A percentile compares a stretch with the other conserved stretches of the same genome.
Conservation (phyloP, 2,329 filamentous ascomycete genomes). For the Rutstroemia sp. region DNA sequence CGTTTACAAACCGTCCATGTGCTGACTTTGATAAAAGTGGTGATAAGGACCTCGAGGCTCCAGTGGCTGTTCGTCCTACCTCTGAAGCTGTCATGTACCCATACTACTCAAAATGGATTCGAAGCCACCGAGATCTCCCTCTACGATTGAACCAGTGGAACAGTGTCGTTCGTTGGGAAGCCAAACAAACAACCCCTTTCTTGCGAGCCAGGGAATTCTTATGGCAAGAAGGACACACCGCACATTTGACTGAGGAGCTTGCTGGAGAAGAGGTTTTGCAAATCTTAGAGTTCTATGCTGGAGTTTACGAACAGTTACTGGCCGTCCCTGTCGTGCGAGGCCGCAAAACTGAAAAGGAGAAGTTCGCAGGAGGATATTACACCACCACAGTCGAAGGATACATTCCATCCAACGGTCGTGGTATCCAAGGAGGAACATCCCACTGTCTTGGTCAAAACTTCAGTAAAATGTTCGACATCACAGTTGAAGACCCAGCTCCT, state of each 20-base stretch:
- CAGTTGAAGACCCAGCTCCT: constrained; percentile 78
- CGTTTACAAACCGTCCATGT: constrained; percentile 6
- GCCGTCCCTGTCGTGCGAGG: constrained; percentile 93
- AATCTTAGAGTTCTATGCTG: constrained; percentile 88
- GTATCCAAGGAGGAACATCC: constrained; percentile 93
- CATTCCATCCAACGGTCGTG: constrained; percentile 89
- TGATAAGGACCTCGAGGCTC: constrained; percentile 83
- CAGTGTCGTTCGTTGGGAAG: constrained; percentile 89
- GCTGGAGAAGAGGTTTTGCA: constrained; percentile 82
- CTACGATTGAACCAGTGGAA: constrained; percentile 98
- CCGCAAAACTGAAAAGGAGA: constrained; percentile 92
- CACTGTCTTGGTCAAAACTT: constrained; percentile 94
- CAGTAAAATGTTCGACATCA: constrained; percentile 98
- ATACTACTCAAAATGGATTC: constrained; percentile 95
- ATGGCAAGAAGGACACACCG: constrained; percentile 84
- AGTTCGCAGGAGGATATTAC: constrained; percentile 94
- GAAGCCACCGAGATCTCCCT: constrained; percentile 89
- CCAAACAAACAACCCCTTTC: constrained; percentile 86
- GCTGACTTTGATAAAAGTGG: constrained; percentile 48
- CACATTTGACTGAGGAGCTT: constrained; percentile 75
- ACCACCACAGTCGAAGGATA: constrained; percentile 97
- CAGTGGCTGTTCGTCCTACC: constrained; percentile 60
- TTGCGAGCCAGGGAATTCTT: constrained; percentile 90
- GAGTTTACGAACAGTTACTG: constrained; percentile 86
- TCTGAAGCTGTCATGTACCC: constrained; percentile 85